phyloP scores from a whole-genome alignment of 1,284 basidiomycete genomes.

The Boletus sp. region DNA sequence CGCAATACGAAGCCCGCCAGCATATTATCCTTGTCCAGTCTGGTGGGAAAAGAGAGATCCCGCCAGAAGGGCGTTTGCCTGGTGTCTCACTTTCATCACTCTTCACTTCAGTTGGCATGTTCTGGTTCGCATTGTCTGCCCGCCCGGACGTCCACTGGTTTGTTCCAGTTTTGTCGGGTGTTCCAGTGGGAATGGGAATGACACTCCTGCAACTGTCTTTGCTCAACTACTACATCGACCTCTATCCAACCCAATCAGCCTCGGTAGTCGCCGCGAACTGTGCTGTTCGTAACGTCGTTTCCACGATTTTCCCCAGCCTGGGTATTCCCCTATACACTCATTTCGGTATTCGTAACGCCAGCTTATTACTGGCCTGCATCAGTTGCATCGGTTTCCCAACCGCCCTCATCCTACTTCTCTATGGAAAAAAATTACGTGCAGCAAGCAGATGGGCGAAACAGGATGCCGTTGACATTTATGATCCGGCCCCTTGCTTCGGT shows the following conservation, averaged over 20 bases:
- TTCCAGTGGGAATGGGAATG: slow-evolving; percentile 30
- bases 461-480: slow-evolving; percentile 5
- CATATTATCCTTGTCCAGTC: slow-evolving; percentile 10
- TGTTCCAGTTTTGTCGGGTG: slow-evolving; percentile 22
- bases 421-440: slow-evolving; percentile 19
- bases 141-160: slow-evolving; percentile 19
- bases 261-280: slow-evolving; percentile 30
- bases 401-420: slow-evolving; percentile 18
- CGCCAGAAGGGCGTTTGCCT: slow-evolving; percentile 25
- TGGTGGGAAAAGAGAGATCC: slow-evolving; percentile 13
- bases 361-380: slow-evolving; percentile 24
- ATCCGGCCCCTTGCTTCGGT: neutral
- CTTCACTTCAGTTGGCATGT: slow-evolving; percentile 27
- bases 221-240: slow-evolving; percentile 31
- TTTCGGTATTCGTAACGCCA: slow-evolving; percentile 25
- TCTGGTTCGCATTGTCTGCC: slow-evolving; percentile 28
- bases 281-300: slow-evolving; percentile 15
- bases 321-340: slow-evolving; percentile 22
- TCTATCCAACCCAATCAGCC: slow-evolving; percentile 28
- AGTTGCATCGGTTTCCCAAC: slow-evolving; percentile 27
- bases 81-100: slow-evolving; percentile 22
- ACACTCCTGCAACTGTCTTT: slow-evolving; percentile 29
- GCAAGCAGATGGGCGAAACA: slow-evolving; percentile 27
- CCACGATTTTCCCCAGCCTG: slow-evolving; percentile 23
- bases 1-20: slow-evolving; percentile 19